phyloP scores from a whole-genome alignment of 805 yeast genomes.

The Yamadazyma akitaensis region DNA sequence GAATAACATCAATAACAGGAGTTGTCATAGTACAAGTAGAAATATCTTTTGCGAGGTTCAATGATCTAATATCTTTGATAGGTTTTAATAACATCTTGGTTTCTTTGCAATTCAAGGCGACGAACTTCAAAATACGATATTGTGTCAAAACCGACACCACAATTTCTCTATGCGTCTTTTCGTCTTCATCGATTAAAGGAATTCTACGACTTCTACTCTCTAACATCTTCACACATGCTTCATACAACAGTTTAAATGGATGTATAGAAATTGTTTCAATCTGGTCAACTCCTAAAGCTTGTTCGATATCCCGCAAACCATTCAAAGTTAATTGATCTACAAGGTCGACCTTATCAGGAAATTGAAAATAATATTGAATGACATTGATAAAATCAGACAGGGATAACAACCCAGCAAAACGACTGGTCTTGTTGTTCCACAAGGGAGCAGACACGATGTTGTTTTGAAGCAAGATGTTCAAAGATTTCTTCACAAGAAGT shows the following conservation, averaged over 20 bases:
- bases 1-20: conserved; percentile 91
- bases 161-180: conserved; percentile 86
- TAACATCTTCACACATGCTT: conserved; percentile 91
- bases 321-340: conserved; percentile 83
- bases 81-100: conserved; percentile 80
- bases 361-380: conserved; percentile 87
- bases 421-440: conserved; percentile 85
- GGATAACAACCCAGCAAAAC: conserved; percentile 92
- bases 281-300: conserved; percentile 79
- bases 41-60: conserved; percentile 51
- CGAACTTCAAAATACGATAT: conserved; percentile 92
- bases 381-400: conserved; percentile 92
- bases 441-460: conserved; percentile 95
- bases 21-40: conserved; percentile 84
- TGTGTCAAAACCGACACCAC: conserved; percentile 95
- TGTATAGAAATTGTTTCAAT: conserved; percentile 85
- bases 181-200: conserved; percentile 92
- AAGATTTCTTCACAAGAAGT: conserved; percentile 80
- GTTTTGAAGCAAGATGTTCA: conserved; percentile 86
- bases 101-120: conserved; percentile 93
- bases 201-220: conserved; percentile 87
- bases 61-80: conserved; percentile 63
- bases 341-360: conserved; percentile 82
- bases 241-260: conserved; percentile 85
- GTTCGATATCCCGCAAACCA: conserved; percentile 83